Base-by-base conservation (phyloP, 1,284 basidiomycete genomes). In the Ganoderma multipileum region DNA sequence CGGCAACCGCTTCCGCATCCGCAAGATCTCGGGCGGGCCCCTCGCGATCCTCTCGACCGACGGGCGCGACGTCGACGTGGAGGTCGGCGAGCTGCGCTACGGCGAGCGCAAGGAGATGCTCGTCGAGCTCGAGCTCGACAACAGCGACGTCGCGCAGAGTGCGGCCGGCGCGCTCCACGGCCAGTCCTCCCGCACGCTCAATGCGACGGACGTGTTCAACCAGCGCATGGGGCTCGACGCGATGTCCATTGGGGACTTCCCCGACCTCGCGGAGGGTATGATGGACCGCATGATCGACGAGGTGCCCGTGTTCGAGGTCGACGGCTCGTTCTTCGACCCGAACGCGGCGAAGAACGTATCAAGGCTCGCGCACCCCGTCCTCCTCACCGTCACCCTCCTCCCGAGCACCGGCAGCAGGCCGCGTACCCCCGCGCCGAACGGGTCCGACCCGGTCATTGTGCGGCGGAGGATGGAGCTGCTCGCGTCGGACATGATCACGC, bases 21-120 rank as follows among this genome's bases (percentile, higher is more conserved):
- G 93, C 73, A 98, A 97, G 80, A 93, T 98, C 44, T 93, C 92
- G 18, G 96, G 96, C 9, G 93, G 93, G 0, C 91, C 93, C 0
- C 85, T 89, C 26, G 91, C 92, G 0, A 93, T 99, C 79, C 86
- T 98, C 42, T 90, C 94, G 2, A 89, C 90, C 5, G 92, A 95
- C 70, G 97, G 97, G 30, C 91, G 95, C 76, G 92, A 98, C 76
- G 95, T 97, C 47, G 97, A 99, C 78, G 89, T 99, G 65, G 95
- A 98, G 74, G 86, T 99, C n/a, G 93, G 95, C 52, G 96, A 98
- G 79, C 83, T 98, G 75, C 86, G 95, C 65, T 96, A 94, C 76
- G 96, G 95, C 42, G 96, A 98, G 84, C 87, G 90, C 74, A 94
- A 96, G 79, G 96, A 98, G 85, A 95, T 98, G 88, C 85, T 98